Evolutionary conservation across 1,284 basidiomycete genomes (phyloP).

Genomic region (Ustilago esculenta): DNA sequence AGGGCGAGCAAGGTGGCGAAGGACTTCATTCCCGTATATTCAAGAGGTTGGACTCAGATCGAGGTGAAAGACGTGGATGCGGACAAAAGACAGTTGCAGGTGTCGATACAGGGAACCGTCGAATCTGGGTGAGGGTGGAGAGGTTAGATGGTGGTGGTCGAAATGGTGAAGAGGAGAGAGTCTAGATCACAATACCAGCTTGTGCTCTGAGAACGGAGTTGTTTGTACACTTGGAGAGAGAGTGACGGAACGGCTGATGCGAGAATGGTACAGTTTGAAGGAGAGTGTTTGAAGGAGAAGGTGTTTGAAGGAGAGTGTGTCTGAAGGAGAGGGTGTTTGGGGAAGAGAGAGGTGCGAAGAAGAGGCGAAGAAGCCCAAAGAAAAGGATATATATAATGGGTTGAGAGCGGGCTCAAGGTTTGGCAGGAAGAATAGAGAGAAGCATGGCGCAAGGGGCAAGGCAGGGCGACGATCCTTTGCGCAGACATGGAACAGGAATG

Average conservation of each 20-base stretch:
- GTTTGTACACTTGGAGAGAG: not conserved
- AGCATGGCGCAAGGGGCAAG: slow-evolving; percentile 11
- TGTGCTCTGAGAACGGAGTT: slow-evolving; percentile 5
- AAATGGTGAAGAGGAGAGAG: slow-evolving; percentile 1
- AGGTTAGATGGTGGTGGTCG: slow-evolving; percentile 2
- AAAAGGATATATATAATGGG: slow-evolving; percentile 24
- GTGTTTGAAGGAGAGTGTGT: too few species aligned
- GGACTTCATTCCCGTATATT: slow-evolving; percentile 52
- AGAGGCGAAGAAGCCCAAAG: slow-evolving; percentile 3
- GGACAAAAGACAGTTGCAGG: not conserved
- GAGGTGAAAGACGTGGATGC: too few species aligned
- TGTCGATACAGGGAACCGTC: not conserved
- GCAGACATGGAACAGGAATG: slow-evolving; percentile 14
- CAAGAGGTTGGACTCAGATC: too few species aligned
- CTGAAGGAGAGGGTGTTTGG: too few species aligned
- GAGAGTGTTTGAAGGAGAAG: too few species aligned
- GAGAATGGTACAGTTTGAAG: too few species aligned
- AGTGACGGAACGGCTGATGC: not conserved
- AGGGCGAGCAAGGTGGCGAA: slow-evolving; percentile 29
- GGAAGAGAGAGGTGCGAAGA: slow-evolving; percentile 1
- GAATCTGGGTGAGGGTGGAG: not conserved
- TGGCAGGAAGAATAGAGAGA: not conserved
- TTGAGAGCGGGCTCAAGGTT: not conserved
- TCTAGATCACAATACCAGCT: slow-evolving; percentile 26
- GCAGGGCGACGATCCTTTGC: slow-evolving; percentile 28